Conservation (phyloP, 768 basidiomycete species). For the Lentinula raphanica region DNA sequence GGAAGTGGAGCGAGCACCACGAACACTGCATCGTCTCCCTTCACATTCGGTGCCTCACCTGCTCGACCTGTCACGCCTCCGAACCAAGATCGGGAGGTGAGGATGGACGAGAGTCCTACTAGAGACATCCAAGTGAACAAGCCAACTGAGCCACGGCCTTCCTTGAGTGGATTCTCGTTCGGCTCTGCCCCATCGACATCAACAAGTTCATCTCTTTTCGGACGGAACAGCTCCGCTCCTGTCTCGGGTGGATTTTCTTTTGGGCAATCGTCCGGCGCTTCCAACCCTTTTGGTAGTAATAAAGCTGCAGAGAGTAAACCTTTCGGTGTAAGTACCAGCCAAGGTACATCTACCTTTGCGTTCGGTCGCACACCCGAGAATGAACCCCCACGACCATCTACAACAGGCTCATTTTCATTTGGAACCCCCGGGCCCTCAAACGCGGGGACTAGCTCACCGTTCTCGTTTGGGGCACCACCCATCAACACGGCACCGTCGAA, state of each 20-base stretch:
- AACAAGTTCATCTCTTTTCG: constrained; percentile 28
- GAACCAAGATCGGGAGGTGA: constrained; percentile 58
- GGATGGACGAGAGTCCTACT: constrained; percentile 80
- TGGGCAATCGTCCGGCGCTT: constrained; percentile 22
- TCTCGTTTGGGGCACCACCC: constrained; percentile 39
- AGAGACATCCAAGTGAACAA: constrained; percentile 51
- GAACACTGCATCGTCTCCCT: constrained; percentile 45
- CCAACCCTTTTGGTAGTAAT: constrained; percentile 24
- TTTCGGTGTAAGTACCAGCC: constrained; percentile 8
- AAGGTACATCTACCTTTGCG: constrained; percentile 20
- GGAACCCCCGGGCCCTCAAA: constrained; percentile 30
- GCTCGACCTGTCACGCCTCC: constrained; percentile 63
- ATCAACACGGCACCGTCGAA: constrained; percentile 23
- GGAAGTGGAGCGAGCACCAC: constrained; percentile 31
- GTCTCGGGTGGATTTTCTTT: constrained; percentile 24
- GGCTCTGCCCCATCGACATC: constrained; percentile 23
- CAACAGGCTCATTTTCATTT: constrained; percentile 46
- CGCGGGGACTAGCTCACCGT: constrained; percentile 32
- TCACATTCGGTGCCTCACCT: constrained; percentile 44
- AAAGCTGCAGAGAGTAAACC: constrained; percentile 3
- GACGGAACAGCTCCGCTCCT: constrained; percentile 24
- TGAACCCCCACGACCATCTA: constrained; percentile 33
- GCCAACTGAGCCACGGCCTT: constrained; percentile 31
- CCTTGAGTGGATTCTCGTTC: constrained; percentile 45
- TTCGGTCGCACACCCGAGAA: constrained; percentile 34